These are phyloP conservation scores for Pythium inflatum DNA, from an alignment of 352 stramenopile genomes.

Conservation along the genomic window DNA sequence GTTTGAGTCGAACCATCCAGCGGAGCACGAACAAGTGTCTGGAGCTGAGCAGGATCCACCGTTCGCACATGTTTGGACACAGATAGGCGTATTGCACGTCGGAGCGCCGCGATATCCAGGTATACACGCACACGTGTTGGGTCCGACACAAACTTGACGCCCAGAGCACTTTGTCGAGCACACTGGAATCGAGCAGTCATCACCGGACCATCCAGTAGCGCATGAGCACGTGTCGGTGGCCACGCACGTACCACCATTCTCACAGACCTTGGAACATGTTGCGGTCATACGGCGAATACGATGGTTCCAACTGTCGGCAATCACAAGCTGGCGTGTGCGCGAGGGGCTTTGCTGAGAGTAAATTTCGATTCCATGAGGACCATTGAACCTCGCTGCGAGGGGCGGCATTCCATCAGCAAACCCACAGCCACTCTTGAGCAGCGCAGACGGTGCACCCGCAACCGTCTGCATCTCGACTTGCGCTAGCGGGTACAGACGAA, in stretches of 20 bases:
- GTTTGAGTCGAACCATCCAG: constrained; percentile 96
- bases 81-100: constrained; percentile 81
- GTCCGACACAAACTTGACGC: constrained; percentile 91
- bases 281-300: constrained; percentile 91
- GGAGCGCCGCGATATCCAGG: constrained; percentile 87
- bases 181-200: constrained; percentile 87
- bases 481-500: constrained; percentile 45
- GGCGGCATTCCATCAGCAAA: constrained; percentile 86
- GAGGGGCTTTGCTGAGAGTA: constrained; percentile 59
- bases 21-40: constrained; percentile 91
- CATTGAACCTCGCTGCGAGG: constrained; percentile 77
- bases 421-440: constrained; percentile 87
- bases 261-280: constrained; percentile 92
- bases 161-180: constrained; percentile 52
- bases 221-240: constrained; percentile 89
- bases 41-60: constrained; percentile 88
- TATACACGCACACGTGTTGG: constrained; percentile 91
- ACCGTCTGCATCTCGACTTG: constrained; percentile 91
- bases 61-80: constrained; percentile 91
- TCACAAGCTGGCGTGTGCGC: constrained; percentile 72
- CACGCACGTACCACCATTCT: constrained; percentile 93
- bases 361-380: constrained; percentile 65
- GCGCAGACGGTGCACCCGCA: constrained; percentile 79
- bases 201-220: constrained; percentile 84
- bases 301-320: constrained; percentile 95